Percentiles rank a stretch among this genome's conserved stretches.
phyloP scores from a whole-genome alignment of 2,329 filamentous ascomycete species.

The Cadophora malorum region DNA sequence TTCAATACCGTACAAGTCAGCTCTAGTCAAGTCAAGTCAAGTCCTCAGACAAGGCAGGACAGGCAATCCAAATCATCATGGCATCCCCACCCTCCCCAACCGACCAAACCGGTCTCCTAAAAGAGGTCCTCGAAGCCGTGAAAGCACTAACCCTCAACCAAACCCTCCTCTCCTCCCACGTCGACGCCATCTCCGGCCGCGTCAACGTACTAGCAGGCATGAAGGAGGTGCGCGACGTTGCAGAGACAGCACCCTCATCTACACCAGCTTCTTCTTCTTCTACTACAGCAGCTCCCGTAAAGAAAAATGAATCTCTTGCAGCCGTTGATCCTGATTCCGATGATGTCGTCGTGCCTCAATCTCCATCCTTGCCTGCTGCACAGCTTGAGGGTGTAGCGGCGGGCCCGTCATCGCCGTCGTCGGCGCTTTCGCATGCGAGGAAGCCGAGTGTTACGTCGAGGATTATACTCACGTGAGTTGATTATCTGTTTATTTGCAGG shows the following conservation, averaged over 20 bases:
- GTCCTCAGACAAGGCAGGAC: neutral
- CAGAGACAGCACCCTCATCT: conserved; percentile 32
- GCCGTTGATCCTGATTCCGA: conserved; percentile 35
- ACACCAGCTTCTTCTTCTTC: conserved; percentile 18
- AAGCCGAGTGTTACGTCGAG: conserved; percentile 56
- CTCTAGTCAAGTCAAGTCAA: too few species aligned
- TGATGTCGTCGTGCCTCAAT: conserved; percentile 40
- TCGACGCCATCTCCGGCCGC: conserved; percentile 66
- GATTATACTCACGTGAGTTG: conserved; percentile 65
- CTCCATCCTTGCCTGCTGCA: conserved; percentile 43
- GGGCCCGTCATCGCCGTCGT: conserved; percentile 23
- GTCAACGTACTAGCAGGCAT: conserved; percentile 66
- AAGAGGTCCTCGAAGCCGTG: conserved; percentile 61
- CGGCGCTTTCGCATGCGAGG: conserved; percentile 32
- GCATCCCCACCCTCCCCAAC: conserved; percentile 31
- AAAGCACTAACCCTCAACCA: conserved; percentile 63
- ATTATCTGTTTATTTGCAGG: neutral
- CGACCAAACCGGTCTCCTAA: conserved; percentile 49
- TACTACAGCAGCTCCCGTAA: conserved; percentile 20
- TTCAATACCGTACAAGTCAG: neutral
- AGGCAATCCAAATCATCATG: conserved; percentile 31
- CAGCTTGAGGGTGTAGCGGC: conserved; percentile 32
- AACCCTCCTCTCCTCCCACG: conserved; percentile 57
- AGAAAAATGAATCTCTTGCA: conserved; percentile 26
- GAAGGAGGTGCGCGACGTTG: conserved; percentile 61